phyloP scores from a whole-genome alignment of 2,329 filamentous ascomycete species.

The Gnomoniopsis sp. region DNA sequence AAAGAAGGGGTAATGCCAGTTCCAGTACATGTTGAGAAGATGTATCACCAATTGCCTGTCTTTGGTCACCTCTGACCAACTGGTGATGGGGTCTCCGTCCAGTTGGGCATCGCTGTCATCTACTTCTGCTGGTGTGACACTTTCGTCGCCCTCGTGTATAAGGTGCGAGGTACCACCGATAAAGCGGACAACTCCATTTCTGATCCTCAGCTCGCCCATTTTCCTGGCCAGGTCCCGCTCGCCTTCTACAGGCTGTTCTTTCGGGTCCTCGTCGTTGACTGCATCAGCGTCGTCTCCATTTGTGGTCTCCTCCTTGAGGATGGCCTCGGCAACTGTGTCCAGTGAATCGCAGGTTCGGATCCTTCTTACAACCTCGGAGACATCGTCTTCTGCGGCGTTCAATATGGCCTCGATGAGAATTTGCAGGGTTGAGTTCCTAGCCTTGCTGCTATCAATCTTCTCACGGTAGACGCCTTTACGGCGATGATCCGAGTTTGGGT shows the following conservation, averaged over 20 bases:
- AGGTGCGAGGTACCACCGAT: constrained; percentile 93
- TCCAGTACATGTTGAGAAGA: constrained; percentile 96
- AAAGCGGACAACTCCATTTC: constrained; percentile 84
- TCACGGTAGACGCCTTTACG: constrained; percentile 97
- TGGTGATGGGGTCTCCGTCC: constrained; percentile 68
- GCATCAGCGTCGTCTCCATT: constrained; percentile 39
- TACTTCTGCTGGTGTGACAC: constrained; percentile 36
- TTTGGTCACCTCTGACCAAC: constrained; percentile 83
- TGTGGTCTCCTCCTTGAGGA: constrained; percentile 39
- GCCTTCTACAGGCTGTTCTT: constrained; percentile 43
- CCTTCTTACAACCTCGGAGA: constrained; percentile 73
- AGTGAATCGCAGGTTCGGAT: constrained; percentile 81
- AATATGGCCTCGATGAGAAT: constrained; percentile 91
- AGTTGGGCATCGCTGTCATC: constrained; percentile 44
- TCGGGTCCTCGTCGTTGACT: constrained; percentile 36
- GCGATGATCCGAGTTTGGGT: constrained; percentile 92
- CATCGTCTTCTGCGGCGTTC: constrained; percentile 85
- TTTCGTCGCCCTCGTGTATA: constrained; percentile 67
- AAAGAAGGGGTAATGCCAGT: constrained; percentile 96
- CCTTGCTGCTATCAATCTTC: constrained; percentile 84
- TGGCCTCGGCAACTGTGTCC: constrained; percentile 51
- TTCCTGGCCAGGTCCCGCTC: constrained; percentile 86
- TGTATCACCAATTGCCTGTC: constrained; percentile 78
- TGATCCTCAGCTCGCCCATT: constrained; percentile 86
- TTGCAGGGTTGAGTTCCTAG: constrained; percentile 81